phyloP scores from a whole-genome alignment of 1,284 basidiomycete genomes.

The Mycosarcoma mackinlayi region DNA sequence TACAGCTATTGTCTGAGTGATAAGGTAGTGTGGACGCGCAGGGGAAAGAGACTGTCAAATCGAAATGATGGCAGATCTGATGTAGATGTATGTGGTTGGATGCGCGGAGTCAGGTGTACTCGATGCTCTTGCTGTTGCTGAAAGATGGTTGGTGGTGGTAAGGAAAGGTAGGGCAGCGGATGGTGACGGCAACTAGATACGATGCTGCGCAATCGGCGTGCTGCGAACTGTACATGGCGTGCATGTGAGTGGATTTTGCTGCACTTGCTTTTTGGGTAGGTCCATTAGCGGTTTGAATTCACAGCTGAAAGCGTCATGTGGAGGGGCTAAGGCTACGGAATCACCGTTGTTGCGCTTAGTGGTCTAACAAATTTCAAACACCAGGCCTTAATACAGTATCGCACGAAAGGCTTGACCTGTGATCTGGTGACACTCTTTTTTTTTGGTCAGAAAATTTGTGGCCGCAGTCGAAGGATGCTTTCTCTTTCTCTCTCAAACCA shows the following conservation, averaged over 20 bases:
- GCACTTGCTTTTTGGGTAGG: constrained; percentile 1
- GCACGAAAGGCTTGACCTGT: constrained; percentile 2
- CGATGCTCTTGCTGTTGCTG: neutral
- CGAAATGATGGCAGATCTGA: neutral
- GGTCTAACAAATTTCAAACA: constrained; percentile 12
- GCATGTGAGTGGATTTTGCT: constrained; percentile 8
- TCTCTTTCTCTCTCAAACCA: too few relatives aligned
- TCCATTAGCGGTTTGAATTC: constrained; percentile 7
- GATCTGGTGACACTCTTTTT: neutral
- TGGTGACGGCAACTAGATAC: neutral
- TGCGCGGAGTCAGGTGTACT: neutral
- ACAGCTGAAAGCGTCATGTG: constrained; percentile 31
- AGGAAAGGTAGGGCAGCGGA: neutral
- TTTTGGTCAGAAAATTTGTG: constrained; percentile 21
- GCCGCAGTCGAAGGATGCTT: constrained; percentile 42
- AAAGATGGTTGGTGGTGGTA: constrained; percentile 3
- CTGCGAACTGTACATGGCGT: neutral
- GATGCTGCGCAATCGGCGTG: constrained; percentile 12
- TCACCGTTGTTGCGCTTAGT: neutral
- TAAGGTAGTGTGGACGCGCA: too few relatives aligned
- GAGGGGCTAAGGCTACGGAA: too few relatives aligned
- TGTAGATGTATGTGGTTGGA: neutral
- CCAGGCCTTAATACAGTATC: neutral
- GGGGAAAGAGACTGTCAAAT: too few relatives aligned
- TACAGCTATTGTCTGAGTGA: too few relatives aligned